Conservation (phyloP, 495 filamentous ascomycete species). For the Achaetomiella virescens region DNA sequence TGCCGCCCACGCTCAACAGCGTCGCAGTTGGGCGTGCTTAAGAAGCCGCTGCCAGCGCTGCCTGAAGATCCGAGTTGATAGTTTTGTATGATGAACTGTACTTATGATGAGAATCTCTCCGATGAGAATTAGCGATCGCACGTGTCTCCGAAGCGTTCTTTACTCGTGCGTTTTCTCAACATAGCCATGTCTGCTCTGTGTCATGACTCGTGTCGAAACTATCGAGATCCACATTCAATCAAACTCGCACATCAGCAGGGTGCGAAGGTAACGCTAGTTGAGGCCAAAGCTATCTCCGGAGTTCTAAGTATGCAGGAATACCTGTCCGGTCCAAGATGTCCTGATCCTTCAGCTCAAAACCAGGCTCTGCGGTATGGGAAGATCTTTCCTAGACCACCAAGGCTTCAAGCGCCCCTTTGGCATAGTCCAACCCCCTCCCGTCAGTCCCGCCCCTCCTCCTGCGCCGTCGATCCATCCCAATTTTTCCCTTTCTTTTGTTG, state of each 20-base stretch:
- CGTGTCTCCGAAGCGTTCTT: too few relatives aligned
- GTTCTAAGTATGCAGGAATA: constrained; percentile 14
- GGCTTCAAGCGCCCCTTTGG: constrained; percentile 22
- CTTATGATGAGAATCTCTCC: not conserved
- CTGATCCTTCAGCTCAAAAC: constrained; percentile 20
- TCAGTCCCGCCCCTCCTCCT: constrained; percentile 13
- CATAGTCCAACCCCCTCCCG: constrained; percentile 29
- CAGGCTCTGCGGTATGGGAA: constrained; percentile 22
- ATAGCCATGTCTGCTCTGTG: too few relatives aligned
- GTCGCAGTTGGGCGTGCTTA: constrained; percentile 22
- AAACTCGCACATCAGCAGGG: not conserved
- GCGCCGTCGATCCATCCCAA: constrained; percentile 10
- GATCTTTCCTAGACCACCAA: constrained; percentile 33
- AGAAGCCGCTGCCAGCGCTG: constrained; percentile 48
- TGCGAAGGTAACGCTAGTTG: constrained; percentile 7
- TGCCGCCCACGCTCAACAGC: too few relatives aligned
- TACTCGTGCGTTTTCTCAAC: too few relatives aligned
- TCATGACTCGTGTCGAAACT: too few relatives aligned
- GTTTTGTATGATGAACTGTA: not conserved
- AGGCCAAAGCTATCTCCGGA: constrained; percentile 14
- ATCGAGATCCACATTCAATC: not conserved
- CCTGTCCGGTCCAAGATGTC: constrained; percentile 1
- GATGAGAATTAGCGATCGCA: not conserved
- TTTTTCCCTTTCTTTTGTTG: constrained; percentile 7
- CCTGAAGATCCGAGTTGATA: constrained; percentile 37